phyloP scores from a whole-genome alignment of 768 basidiomycete genomes.

The Daedalea quercina region DNA sequence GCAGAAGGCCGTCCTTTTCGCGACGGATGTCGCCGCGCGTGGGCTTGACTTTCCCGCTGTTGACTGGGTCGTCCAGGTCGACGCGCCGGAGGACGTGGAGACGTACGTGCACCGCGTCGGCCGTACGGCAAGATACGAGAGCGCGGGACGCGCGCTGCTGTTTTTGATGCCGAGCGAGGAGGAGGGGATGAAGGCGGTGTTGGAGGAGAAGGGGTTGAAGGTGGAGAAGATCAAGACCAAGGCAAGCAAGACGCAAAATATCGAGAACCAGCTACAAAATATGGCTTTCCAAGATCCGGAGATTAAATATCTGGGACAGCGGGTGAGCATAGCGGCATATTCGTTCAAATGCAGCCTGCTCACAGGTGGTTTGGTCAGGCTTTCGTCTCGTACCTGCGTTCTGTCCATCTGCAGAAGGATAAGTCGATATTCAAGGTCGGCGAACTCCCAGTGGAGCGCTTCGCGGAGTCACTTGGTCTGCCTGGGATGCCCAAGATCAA shows the following conservation, averaged over 20 bases:
- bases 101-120: slow-evolving; percentile 98
- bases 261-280: slow-evolving; percentile 86
- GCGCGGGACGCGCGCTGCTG: slow-evolving; percentile 78
- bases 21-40: slow-evolving; percentile 94
- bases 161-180: slow-evolving; percentile 89
- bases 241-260: slow-evolving; percentile 76
- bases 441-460: slow-evolving; percentile 75
- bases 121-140: slow-evolving; percentile 89
- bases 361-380: slow-evolving; percentile 44
- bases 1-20: slow-evolving; percentile 82
- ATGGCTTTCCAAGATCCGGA: slow-evolving; percentile 94
- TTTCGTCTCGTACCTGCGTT: slow-evolving; percentile 93
- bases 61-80: slow-evolving; percentile 95
- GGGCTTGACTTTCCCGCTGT: slow-evolving; percentile 95
- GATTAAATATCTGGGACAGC: slow-evolving; percentile 93
- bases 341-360: background rate
- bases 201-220: slow-evolving; percentile 66
- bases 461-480: slow-evolving; percentile 84
- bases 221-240: slow-evolving; percentile 82
- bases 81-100: slow-evolving; percentile 95
- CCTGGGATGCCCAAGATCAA: slow-evolving; percentile 96
- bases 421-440: slow-evolving; percentile 87
- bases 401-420: slow-evolving; percentile 88
- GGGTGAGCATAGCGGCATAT: slow-evolving; percentile 37
- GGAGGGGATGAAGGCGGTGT: slow-evolving; percentile 73